phyloP scores from a whole-genome alignment of 164 flowering plant species.

The Santalum album region DNA sequence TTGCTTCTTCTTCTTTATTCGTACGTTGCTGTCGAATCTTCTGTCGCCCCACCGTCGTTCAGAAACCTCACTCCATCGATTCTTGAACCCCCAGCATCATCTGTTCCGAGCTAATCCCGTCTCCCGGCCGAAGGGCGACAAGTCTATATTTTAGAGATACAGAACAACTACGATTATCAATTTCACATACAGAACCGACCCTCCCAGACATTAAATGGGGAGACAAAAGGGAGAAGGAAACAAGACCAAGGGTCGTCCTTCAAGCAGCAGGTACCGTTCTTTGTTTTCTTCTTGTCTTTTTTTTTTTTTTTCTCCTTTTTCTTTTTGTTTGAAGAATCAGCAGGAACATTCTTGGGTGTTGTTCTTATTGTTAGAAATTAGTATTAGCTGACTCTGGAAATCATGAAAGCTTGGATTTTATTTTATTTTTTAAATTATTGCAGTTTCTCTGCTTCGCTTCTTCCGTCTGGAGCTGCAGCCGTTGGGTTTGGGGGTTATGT shows the following conservation, averaged over 20 bases:
- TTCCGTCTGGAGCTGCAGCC: conserved; percentile 50
- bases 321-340: not conserved
- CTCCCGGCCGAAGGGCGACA: too few species aligned
- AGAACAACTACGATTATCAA: too few species aligned
- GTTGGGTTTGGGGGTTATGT: conserved; percentile 92
- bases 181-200: too few species aligned
- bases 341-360: not conserved
- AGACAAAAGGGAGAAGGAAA: conserved; percentile 72
- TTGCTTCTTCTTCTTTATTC: too few species aligned
- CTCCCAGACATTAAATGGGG: conserved; percentile 56
- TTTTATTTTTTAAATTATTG: too few species aligned
- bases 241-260: conserved; percentile 73
- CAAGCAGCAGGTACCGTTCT: conserved; percentile 77
- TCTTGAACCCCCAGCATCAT: too few species aligned
- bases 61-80: too few species aligned
- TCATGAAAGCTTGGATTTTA: not conserved
- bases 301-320: not conserved
- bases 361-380: not conserved
- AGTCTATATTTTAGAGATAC: too few species aligned
- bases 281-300: not conserved
- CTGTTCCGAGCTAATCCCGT: too few species aligned
- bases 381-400: not conserved
- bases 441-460: conserved; percentile 75
- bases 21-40: too few species aligned
- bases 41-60: too few species aligned